phyloP scores from a whole-genome alignment of 2,329 filamentous ascomycete species.

The Sporothrix phasma region DNA sequence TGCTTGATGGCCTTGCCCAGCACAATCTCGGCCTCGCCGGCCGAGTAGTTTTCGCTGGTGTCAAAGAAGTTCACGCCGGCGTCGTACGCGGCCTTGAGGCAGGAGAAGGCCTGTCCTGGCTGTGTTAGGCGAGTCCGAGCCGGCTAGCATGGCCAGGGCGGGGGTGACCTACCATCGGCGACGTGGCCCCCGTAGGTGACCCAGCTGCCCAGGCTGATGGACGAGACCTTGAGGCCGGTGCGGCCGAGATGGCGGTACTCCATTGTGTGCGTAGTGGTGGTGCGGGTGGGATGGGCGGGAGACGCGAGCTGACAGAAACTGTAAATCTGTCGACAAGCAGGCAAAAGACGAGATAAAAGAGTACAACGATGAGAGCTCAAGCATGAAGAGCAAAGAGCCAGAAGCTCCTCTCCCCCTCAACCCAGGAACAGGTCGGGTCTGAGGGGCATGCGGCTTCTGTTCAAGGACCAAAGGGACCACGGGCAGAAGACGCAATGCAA shows the following conservation, averaged over 20 bases:
- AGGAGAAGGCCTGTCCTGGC: constrained; percentile 33
- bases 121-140: neutral
- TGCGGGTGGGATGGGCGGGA: neutral
- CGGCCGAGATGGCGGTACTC: constrained; percentile 62
- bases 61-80: constrained; percentile 56
- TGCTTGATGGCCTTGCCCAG: constrained; percentile 44
- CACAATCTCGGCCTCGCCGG: constrained; percentile 39
- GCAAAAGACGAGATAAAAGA: neutral
- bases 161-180: constrained; percentile 44
- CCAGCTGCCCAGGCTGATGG: constrained; percentile 62
- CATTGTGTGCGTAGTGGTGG: constrained; percentile 35
- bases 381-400: neutral
- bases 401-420: neutral
- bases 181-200: constrained; percentile 68
- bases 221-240: constrained; percentile 63
- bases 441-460: neutral
- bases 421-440: neutral
- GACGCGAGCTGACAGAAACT: neutral
- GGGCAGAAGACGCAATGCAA: neutral
- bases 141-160: neutral
- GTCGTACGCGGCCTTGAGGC: constrained; percentile 54
- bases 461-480: neutral
- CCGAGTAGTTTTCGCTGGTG: constrained; percentile 46
- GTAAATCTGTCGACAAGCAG: neutral
- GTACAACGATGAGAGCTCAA: neutral